Percentiles rank a stretch among this genome's conserved stretches.
These are phyloP conservation scores for Pharnaceum exiguum DNA, from an alignment of 148 eudicot genomes.

Conservation along the genomic window DNA sequence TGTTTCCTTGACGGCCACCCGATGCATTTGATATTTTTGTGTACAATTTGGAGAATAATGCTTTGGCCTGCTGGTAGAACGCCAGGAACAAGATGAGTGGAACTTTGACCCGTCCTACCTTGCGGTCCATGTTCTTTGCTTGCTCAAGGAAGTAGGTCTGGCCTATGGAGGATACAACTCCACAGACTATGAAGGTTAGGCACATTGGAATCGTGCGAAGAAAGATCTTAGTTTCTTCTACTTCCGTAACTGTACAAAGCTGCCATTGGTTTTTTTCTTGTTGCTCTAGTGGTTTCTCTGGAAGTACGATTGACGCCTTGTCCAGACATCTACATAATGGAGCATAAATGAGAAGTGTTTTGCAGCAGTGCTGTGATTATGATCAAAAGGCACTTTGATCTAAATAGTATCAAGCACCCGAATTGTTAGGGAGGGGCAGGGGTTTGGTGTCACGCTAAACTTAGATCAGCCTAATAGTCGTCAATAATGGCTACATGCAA, in stretches of 20 bases:
- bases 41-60: too few species aligned
- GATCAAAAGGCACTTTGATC: too few species aligned
- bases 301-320: conserved; percentile 34
- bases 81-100: background rate
- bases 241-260: conserved; percentile 31
- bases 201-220: conserved; percentile 31
- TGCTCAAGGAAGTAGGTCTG: background rate
- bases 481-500: too few species aligned
- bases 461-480: too few species aligned
- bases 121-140: background rate
- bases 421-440: too few species aligned
- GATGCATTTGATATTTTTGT: too few species aligned
- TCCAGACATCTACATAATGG: conserved; percentile 27
- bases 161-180: background rate
- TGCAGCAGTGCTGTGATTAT: too few species aligned
- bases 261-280: conserved; percentile 28
- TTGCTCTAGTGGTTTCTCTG: conserved; percentile 1
- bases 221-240: conserved; percentile 35
- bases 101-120: background rate
- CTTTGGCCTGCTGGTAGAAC: background rate
- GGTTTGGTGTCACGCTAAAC: too few species aligned
- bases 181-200: background rate
- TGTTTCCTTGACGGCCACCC: too few species aligned
- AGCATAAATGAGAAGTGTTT: background rate
- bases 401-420: too few species aligned